Base-by-base conservation (phyloP, 2,329 filamentous ascomycete genomes). In the Fusarium falciforme region DNA sequence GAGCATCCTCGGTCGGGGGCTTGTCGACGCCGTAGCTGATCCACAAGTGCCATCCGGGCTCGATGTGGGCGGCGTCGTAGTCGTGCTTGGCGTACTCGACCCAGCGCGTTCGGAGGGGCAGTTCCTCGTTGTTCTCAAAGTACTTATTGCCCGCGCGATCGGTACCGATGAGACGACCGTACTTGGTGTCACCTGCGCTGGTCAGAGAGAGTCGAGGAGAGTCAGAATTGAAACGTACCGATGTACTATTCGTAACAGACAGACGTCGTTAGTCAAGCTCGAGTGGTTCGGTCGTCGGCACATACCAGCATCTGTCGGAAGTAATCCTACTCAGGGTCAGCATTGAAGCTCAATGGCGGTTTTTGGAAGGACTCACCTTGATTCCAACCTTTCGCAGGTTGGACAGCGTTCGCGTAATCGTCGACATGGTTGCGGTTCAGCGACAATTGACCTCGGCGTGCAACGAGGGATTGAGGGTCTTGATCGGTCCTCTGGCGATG, bases 31-130 rank as follows among this genome's bases (percentile, higher is more conserved):
- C 87, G 86, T 99, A 98, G 76, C 94, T 94, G 78, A 99, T 95
- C 96, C 96, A 99, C 33, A 94, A 94, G 86, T 98, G 96, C 96
- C 96, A 99, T 84, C 96, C 94, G 60, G 96, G 95, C 85, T 98
- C 96, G 79, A 98, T 93, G 64, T 98, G 94, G 68, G 90, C 90
- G 72, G 93, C 87, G 79, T 96, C 93, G 81, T 89, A 93, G 84
- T 98, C 94, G 79, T 94, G 88, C 84, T 93, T 89, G 86, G 94
- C 96, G 89, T 97, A 99, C 85, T 98, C 95, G 74, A 99, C 94
- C 96, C 97, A 99, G 88, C 95, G 91, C 78, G 95, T 98, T 80
- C 96, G 93, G 79, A 98, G 95, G 67, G 96, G 96, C 69, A 99
- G 89, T 84, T 99, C 96, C 82, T 98, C 95, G 80, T 91, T 85